phyloP scores from a whole-genome alignment of 2,329 filamentous ascomycete species.

The Apiospora marii region DNA sequence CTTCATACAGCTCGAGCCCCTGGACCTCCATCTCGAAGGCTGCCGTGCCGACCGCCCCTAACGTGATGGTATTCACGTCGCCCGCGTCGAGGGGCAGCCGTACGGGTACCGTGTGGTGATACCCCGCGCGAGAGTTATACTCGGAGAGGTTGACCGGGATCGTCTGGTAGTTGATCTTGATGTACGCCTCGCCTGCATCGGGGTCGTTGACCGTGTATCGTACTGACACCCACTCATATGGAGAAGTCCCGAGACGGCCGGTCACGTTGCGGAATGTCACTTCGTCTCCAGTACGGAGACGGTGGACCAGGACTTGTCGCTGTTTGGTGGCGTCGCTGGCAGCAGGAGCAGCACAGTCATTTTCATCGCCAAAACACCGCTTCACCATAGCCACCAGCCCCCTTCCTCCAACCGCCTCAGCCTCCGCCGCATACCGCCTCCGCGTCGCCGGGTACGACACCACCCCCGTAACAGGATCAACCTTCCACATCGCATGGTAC shows the following conservation, averaged over 20 bases:
- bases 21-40: conserved; percentile 20
- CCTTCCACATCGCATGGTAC: conserved; percentile 50
- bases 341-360: neutral
- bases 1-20: neutral
- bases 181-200: conserved; percentile 43
- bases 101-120: conserved; percentile 44
- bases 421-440: conserved; percentile 46
- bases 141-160: conserved; percentile 44
- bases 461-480: conserved; percentile 47
- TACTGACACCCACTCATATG: conserved; percentile 47
- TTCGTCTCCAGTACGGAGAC: conserved; percentile 35
- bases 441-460: conserved; percentile 41
- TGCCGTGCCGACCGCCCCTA: conserved; percentile 41
- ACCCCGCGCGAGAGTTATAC: conserved; percentile 47
- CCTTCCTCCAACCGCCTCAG: conserved; percentile 37
- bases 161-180: conserved; percentile 42
- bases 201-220: conserved; percentile 45
- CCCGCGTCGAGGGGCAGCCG: conserved; percentile 41
- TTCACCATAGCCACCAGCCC: neutral
- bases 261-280: conserved; percentile 48
- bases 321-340: conserved; percentile 27
- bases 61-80: conserved; percentile 45
- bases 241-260: conserved; percentile 35
- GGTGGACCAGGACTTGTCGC: conserved; percentile 28
- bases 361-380: neutral